Conservation (phyloP, 106 monocot species). For the Apostasia shenzhenica region DNA sequence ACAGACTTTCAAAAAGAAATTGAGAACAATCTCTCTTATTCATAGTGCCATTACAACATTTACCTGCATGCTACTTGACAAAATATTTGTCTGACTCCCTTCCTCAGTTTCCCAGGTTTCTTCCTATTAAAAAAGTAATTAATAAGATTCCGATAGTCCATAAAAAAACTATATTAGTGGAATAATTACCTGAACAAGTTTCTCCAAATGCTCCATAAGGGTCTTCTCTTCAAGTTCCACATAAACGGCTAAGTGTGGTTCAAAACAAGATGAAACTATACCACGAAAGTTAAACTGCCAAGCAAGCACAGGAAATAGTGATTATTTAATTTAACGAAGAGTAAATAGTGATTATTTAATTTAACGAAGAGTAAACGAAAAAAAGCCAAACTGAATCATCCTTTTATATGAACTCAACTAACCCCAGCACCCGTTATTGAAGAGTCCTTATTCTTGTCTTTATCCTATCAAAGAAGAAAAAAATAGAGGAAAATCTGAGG, state of each 20-base stretch:
- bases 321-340: neutral
- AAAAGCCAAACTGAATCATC: neutral
- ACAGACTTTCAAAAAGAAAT: too few relatives aligned
- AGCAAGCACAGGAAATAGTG: slow-evolving; percentile 1
- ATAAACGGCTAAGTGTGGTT: slow-evolving; percentile 82
- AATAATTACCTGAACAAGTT: slow-evolving; percentile 83
- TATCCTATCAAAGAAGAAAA: slow-evolving; percentile 37
- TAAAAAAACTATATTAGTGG: neutral
- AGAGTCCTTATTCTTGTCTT: slow-evolving; percentile 67
- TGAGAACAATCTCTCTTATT: too few relatives aligned
- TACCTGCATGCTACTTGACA: slow-evolving; percentile 98
- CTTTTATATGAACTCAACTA: slow-evolving; percentile 10
- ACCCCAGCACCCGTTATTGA: slow-evolving; percentile 79
- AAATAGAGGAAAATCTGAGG: slow-evolving; percentile 15
- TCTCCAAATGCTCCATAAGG: slow-evolving; percentile 94
- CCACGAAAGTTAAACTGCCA: slow-evolving; percentile 96
- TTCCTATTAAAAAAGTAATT: slow-evolving; percentile 43
- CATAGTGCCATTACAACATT: neutral
- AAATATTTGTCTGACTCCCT: slow-evolving; percentile 92
- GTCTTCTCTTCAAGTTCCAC: slow-evolving; percentile 98
- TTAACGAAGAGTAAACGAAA: neutral
- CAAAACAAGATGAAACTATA: slow-evolving; percentile 98
- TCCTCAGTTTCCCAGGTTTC: slow-evolving; percentile 98
- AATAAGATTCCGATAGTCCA: neutral
- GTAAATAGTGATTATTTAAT: neutral